phyloP scores from a whole-genome alignment of 1,139 yeast genomes.

The Nakaseomyces sp. region DNA sequence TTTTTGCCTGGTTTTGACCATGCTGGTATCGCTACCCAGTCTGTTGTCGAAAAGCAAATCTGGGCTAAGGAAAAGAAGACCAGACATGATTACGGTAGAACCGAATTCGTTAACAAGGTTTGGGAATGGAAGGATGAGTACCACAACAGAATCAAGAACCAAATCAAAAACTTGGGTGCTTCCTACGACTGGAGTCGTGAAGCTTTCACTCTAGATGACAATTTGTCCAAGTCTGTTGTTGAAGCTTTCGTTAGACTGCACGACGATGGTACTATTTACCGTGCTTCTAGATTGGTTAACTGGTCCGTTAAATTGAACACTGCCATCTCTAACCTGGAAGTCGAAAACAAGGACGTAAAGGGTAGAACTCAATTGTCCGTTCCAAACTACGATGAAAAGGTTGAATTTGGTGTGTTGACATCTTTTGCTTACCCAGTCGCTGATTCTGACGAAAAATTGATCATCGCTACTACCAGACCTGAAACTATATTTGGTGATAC shows the following conservation, averaged over 20 bases:
- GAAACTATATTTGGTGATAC: constrained; percentile 98
- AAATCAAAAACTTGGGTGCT: constrained; percentile 83
- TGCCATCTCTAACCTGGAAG: constrained; percentile 92
- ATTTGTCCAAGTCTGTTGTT: constrained; percentile 67
- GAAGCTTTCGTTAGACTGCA: constrained; percentile 89
- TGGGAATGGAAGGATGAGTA: constrained; percentile 99
- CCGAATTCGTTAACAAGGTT: constrained; percentile 73
- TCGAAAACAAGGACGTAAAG: constrained; percentile 79
- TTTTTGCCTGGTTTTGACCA: constrained; percentile 97
- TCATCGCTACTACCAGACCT: constrained; percentile 98
- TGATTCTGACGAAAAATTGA: constrained; percentile 74
- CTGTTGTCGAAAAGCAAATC: constrained; percentile 93
- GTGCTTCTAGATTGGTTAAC: constrained; percentile 88
- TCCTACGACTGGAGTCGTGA: constrained; percentile 95
- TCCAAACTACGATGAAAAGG: constrained; percentile 83
- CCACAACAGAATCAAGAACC: constrained; percentile 75
- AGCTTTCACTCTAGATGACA: constrained; percentile 83
- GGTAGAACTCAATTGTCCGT: constrained; percentile 76
- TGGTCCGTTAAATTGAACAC: constrained; percentile 96
- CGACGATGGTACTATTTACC: constrained; percentile 91
- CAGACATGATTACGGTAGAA: constrained; percentile 93
- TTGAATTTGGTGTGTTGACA: constrained; percentile 93
- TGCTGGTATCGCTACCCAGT: constrained; percentile 98
- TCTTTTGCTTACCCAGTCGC: constrained; percentile 88
- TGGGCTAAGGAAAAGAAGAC: constrained; percentile 86